These are phyloP conservation scores for Pneumocystis murina DNA, from an alignment of 1,139 yeast species.

Conservation along the genomic window DNA sequence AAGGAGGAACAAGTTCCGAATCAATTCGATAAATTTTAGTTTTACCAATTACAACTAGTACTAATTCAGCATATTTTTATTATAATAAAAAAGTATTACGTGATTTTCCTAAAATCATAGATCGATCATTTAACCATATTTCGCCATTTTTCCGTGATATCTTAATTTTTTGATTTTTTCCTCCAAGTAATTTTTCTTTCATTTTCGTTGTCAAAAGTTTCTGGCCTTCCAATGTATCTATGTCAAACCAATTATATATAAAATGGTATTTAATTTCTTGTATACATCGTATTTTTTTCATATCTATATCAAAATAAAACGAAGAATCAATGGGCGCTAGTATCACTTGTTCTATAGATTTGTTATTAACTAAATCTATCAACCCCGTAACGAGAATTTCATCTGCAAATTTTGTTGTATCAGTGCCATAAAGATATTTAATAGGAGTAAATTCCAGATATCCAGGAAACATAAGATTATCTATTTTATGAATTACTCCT, in stretches of 20 bases:
- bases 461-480: background rate
- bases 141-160: background rate
- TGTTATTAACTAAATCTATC: background rate
- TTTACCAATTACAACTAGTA: background rate
- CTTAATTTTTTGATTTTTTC: background rate
- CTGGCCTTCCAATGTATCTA: background rate
- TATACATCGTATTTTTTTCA: background rate
- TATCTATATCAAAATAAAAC: background rate
- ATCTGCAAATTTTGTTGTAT: background rate
- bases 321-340: slow-evolving; percentile 1
- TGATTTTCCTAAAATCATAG: background rate
- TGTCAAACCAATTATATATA: background rate
- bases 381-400: background rate
- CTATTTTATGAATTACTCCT: background rate
- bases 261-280: background rate
- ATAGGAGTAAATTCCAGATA: background rate
- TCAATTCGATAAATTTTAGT: background rate
- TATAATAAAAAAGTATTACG: background rate
- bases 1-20: background rate
- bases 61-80: background rate
- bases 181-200: background rate
- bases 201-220: background rate
- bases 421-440: background rate
- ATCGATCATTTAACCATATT: background rate
- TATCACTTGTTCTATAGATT: background rate